A percentile compares a stretch with the other conserved stretches of the same genome.
These are phyloP conservation scores for Arthroderma uncinatum DNA, from an alignment of 2,329 filamentous ascomycete genomes.

Conservation along the genomic window DNA sequence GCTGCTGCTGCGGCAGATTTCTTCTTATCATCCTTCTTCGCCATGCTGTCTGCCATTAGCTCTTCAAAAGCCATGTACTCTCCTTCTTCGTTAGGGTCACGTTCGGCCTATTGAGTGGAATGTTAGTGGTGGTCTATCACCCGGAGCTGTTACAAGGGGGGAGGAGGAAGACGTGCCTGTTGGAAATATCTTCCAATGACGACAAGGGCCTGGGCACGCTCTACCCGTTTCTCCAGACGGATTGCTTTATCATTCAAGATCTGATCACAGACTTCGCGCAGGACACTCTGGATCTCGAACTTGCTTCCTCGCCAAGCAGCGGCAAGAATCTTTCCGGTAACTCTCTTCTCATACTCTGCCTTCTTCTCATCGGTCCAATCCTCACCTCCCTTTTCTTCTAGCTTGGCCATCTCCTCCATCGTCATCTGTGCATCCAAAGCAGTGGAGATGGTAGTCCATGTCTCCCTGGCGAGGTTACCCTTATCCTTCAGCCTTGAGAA, in stretches of 20 bases:
- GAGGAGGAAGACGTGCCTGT: slow-evolving; percentile 50
- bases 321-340: slow-evolving; percentile 95
- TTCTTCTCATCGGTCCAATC: slow-evolving; percentile 98
- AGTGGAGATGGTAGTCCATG: slow-evolving; percentile 93
- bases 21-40: slow-evolving; percentile 78
- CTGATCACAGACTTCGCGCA: slow-evolving; percentile 86
- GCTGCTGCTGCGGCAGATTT: slow-evolving; percentile 36
- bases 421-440: slow-evolving; percentile 96
- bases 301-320: slow-evolving; percentile 94
- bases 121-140: slow-evolving; percentile 11
- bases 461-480: slow-evolving; percentile 92
- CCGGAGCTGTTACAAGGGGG: not conserved
- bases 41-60: slow-evolving; percentile 87
- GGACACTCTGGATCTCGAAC: slow-evolving; percentile 93
- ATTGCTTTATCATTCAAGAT: slow-evolving; percentile 73
- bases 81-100: slow-evolving; percentile 89
- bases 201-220: slow-evolving; percentile 80
- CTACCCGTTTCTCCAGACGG: slow-evolving; percentile 69
- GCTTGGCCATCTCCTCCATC: slow-evolving; percentile 96
- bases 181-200: slow-evolving; percentile 81
- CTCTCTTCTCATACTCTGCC: slow-evolving; percentile 85
- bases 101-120: slow-evolving; percentile 52
- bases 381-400: slow-evolving; percentile 88
- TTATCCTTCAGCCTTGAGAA: slow-evolving; percentile 92
- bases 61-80: slow-evolving; percentile 99